Evolutionary conservation across 2,329 filamentous ascomycete genomes (phyloP).

Genomic region (Colletotrichum cereale): DNA sequence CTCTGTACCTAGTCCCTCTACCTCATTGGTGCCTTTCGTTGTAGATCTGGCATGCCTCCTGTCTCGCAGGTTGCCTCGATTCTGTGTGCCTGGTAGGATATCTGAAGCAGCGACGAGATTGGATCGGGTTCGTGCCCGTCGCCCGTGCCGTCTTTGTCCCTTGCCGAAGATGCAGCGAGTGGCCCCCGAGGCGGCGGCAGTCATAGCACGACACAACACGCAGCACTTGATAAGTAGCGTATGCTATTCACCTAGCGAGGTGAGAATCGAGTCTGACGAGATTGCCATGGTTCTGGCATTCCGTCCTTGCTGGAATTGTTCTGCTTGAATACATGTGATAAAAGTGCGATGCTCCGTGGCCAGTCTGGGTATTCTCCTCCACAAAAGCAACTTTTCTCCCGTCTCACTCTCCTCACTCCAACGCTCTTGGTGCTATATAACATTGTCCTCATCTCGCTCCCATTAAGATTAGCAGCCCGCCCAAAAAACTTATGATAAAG

Average conservation of each 20-base stretch:
- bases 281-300: background rate
- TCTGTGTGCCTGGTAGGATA: background rate
- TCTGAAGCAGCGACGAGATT: background rate
- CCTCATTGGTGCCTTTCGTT: background rate
- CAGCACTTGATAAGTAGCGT: background rate
- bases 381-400: slow-evolving; percentile 8
- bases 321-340: background rate
- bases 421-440: background rate
- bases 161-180: background rate
- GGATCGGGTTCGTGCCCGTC: background rate
- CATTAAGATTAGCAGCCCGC: slow-evolving; percentile 7
- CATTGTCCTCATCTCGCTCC: background rate
- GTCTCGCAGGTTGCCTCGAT: background rate
- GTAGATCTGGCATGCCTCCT: background rate
- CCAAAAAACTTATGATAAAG: background rate
- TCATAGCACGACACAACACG: background rate
- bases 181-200: background rate
- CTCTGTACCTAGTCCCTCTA: background rate
- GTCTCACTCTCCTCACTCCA: background rate
- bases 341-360: slow-evolving; percentile 12
- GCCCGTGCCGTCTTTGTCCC: no score
- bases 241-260: background rate
- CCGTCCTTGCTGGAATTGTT: background rate
- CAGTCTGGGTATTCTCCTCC: slow-evolving; percentile 38
- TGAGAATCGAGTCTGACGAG: background rate